Evolutionary conservation across 1,284 basidiomycete genomes (phyloP), one percentile per base, ranked within the genome.

Genomic region (Malassezia caprae): DNA sequence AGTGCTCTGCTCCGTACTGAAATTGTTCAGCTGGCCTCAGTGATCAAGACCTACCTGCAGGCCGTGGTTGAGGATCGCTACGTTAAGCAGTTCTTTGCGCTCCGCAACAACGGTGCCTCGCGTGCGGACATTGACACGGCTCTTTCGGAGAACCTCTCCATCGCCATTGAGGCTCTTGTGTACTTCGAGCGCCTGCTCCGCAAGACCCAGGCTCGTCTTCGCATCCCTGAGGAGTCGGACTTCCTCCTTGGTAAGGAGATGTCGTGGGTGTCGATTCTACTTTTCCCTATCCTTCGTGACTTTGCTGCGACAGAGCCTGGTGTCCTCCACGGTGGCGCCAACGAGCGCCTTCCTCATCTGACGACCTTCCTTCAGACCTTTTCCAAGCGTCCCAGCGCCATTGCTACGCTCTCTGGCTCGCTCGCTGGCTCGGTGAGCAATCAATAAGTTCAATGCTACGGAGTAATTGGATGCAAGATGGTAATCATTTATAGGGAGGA

Each of bases 221-320:
- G 35, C 10, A 32, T 52, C 12, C 4, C 31, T 1, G 10, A 31
- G 11, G 32, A 52, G 17, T 13, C 44, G 8, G 8, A 32, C 27
- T 57, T 34, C 17, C 31, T 57, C 4, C 28, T 57, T 32, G 51
- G 51, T 24, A 21, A 28, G 27, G 8, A 37, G 8, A 12, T 49
- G 17, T 43, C 42, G 5, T 57, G 55, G 55, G 49, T 46, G n/a
- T 49, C 51, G 19, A 32, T 48, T 1, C 42, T 52, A 28, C 47
- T 57, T 23, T 57, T 57, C 55, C 55, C 55, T 11, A 52, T 57
- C 11, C 43, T 52, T 3, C 55, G 55, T 21, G 55, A 57, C 51
- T 46, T 52, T 27, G 27, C 31, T 40, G 55, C 55, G n/a, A 57
- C 55, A 2, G 12, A 48, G 19, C 15, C 27, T 35, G 30, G 32